Conservation (phyloP, 352 stramenopile genomes). For the Phytophthora meadii region DNA sequence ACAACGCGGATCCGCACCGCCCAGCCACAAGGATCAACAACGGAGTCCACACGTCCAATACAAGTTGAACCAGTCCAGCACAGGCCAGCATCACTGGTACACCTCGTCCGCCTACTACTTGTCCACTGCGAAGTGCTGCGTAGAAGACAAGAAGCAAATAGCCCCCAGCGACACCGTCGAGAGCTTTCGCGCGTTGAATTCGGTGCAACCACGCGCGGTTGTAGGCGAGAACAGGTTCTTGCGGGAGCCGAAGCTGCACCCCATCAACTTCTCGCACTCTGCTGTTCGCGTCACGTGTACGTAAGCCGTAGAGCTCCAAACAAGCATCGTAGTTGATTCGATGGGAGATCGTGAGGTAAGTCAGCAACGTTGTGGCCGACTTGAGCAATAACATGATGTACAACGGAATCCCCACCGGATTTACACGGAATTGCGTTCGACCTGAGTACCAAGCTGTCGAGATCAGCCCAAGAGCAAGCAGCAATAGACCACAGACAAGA, state of each 20-base stretch:
- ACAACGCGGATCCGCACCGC: conserved; percentile 57
- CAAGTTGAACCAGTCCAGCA: conserved; percentile 51
- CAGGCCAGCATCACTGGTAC: conserved; percentile 52
- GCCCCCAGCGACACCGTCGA: conserved; percentile 58
- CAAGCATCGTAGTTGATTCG: conserved; percentile 71
- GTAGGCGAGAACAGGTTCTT: conserved; percentile 72
- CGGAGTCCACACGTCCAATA: conserved; percentile 73
- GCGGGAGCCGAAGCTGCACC: conserved; percentile 33
- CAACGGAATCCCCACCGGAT: conserved; percentile 60
- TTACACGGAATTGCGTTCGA: conserved; percentile 57
- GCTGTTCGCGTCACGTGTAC: conserved; percentile 28
- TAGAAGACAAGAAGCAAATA: conserved; percentile 84
- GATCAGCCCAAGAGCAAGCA: conserved; percentile 61
- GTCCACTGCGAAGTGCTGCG: conserved; percentile 61
- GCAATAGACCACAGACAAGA: conserved; percentile 53
- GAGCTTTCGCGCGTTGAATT: conserved; percentile 61
- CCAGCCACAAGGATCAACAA: conserved; percentile 74
- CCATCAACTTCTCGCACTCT: conserved; percentile 40
- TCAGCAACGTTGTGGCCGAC: conserved; percentile 55
- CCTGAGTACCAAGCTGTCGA: conserved; percentile 49
- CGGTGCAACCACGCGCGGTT: conserved; percentile 68
- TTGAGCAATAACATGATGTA: conserved; percentile 72
- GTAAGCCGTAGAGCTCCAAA: conserved; percentile 55
- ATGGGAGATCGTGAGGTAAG: conserved; percentile 62
- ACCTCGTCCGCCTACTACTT: conserved; percentile 53